These are phyloP conservation scores for Diutina catenulata DNA, from an alignment of 1,139 yeast genomes.

Conservation along the genomic window DNA sequence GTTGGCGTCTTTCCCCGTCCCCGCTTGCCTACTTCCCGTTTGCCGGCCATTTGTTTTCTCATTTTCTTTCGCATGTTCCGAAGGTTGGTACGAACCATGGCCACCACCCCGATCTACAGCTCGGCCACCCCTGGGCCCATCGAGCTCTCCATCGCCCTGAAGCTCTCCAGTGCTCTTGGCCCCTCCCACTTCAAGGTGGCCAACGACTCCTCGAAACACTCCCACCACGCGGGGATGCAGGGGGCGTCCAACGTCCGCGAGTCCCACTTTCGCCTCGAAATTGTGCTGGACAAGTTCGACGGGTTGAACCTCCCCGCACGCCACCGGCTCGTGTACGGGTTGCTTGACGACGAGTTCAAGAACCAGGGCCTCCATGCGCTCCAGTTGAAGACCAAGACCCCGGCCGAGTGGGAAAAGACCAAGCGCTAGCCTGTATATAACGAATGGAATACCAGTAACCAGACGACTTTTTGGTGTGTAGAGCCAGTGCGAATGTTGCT, in stretches of 20 bases:
- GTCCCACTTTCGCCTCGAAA: constrained; percentile 67
- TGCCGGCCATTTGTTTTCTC: too few relatives aligned
- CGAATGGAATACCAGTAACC: too few relatives aligned
- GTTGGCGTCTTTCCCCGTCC: too few relatives aligned
- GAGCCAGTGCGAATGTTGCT: too few relatives aligned
- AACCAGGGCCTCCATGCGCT: constrained; percentile 77
- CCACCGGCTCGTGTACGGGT: constrained; percentile 63
- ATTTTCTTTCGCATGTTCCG: not conserved
- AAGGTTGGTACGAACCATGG: not conserved
- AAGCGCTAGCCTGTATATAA: constrained; percentile 2
- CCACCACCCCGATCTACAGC: constrained; percentile 2
- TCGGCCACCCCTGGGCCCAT: constrained; percentile 31
- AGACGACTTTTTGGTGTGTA: too few relatives aligned
- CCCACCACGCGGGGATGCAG: constrained; percentile 77
- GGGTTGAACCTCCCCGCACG: constrained; percentile 65
- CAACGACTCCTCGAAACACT: constrained; percentile 83
- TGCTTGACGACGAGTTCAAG: constrained; percentile 62
- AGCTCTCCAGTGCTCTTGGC: constrained; percentile 32
- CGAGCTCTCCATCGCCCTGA: constrained; percentile 35
- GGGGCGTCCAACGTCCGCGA: constrained; percentile 67
- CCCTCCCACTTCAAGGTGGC: constrained; percentile 45
- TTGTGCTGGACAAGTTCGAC: constrained; percentile 59
- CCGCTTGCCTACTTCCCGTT: too few relatives aligned
- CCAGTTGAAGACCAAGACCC: constrained; percentile 76
- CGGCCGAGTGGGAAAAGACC: constrained; percentile 38